These are phyloP conservation scores for Leptoxyphium fumago DNA, from an alignment of 2,329 filamentous ascomycete genomes.

Conservation along the genomic window DNA sequence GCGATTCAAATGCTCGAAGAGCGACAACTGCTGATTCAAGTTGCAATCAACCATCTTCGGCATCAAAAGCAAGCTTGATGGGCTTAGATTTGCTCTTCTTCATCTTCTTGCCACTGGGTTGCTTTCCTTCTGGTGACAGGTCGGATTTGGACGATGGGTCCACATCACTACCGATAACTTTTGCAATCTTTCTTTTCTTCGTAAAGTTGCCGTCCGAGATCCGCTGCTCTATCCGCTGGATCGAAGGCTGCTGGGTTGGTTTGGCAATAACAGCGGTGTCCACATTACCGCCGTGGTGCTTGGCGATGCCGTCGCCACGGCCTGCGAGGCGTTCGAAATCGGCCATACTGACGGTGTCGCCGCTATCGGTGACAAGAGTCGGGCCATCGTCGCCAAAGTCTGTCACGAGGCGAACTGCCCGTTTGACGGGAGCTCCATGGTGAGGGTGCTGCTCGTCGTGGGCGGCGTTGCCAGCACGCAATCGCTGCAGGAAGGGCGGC, in stretches of 20 bases:
- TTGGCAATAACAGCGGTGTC: constrained; percentile 8
- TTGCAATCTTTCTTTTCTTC: constrained; percentile 24
- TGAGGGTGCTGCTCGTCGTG: constrained; percentile 23
- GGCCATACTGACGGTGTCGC: constrained; percentile 42
- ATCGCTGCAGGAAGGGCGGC: constrained; percentile 31
- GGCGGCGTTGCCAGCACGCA: constrained; percentile 40
- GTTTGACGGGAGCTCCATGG: constrained; percentile 29
- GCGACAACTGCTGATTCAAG: no score
- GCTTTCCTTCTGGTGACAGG: constrained; percentile 1
- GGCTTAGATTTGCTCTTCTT: constrained; percentile 20
- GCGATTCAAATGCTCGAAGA: no score
- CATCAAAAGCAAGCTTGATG: constrained; percentile 22
- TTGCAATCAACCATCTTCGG: constrained; percentile 11
- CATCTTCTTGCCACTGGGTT: constrained; percentile 14
- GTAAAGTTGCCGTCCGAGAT: constrained; percentile 8
- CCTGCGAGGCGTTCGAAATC: constrained; percentile 32
- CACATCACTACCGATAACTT: constrained; percentile 19
- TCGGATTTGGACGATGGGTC: constrained; percentile 6
- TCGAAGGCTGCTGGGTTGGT: not conserved
- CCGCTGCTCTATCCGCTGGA: not conserved
- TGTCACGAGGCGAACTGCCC: constrained; percentile 37
- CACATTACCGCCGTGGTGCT: constrained; percentile 3
- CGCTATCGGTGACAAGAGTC: constrained; percentile 57
- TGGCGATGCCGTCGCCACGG: constrained; percentile 3
- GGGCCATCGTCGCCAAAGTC: constrained; percentile 66